phyloP scores from a whole-genome alignment of 805 yeast genomes.

The Candida succiphila region DNA sequence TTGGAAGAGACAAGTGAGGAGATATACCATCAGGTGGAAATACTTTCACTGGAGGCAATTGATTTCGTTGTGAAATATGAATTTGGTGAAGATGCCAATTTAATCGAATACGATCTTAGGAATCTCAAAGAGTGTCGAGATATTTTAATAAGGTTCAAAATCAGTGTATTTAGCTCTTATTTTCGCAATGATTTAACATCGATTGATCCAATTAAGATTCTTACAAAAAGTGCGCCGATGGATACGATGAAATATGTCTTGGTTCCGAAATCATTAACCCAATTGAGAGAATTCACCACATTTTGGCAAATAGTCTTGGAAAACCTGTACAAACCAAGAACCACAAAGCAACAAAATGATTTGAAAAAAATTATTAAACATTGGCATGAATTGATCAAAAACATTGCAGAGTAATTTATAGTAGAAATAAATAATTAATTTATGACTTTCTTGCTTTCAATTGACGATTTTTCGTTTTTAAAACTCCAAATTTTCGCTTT shows the following conservation, averaged over 20 bases:
- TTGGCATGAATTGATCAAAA: constrained; percentile 8
- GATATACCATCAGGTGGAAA: constrained; percentile 31
- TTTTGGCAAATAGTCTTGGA: constrained; percentile 43
- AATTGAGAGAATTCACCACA: constrained; percentile 28
- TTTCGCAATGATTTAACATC: constrained; percentile 18
- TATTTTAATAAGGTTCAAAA: constrained; percentile 35
- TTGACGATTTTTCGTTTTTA: neutral
- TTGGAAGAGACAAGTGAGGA: constrained; percentile 8
- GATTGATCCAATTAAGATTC: constrained; percentile 10
- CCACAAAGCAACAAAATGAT: constrained; percentile 18
- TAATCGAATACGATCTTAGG: constrained; percentile 34
- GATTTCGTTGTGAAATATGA: constrained; percentile 40
- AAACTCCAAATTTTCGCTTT: neutral
- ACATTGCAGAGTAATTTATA: neutral
- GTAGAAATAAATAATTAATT: neutral
- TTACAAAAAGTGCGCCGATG: constrained; percentile 4
- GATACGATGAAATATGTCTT: neutral
- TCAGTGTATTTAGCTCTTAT: constrained; percentile 47
- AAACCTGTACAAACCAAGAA: constrained; percentile 30
- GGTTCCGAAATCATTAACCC: constrained; percentile 5
- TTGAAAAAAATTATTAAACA: constrained; percentile 12
- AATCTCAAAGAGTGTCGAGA: constrained; percentile 33
- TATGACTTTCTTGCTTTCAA: neutral
- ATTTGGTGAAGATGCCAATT: constrained; percentile 47
- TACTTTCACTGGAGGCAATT: constrained; percentile 33